Evolutionary conservation across 1,284 basidiomycete genomes (phyloP).

Genomic region (Sparassis latifolia): DNA sequence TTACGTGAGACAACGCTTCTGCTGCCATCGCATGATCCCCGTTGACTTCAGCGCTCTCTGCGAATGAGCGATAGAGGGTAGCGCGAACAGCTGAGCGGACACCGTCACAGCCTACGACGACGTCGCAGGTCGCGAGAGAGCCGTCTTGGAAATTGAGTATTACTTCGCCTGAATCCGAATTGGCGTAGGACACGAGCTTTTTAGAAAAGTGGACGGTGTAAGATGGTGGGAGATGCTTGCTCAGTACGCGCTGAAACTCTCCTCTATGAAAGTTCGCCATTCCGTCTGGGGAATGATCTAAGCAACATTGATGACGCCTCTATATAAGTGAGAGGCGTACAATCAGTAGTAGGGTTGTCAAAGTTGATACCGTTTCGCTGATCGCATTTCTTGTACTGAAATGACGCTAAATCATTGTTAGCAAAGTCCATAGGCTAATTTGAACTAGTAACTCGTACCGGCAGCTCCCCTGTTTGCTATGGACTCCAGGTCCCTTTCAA

Average conservation of each 20-base stretch:
- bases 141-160: constrained; percentile 32
- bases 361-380: constrained; percentile 4
- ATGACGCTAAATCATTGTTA: no score
- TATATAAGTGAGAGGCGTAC: neutral
- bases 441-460: no score
- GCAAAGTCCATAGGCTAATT: no score
- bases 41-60: constrained; percentile 2
- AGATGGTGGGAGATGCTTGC: constrained; percentile 26
- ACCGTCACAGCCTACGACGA: constrained; percentile 41
- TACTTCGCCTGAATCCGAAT: constrained; percentile 8
- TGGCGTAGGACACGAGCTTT: constrained; percentile 27
- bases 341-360: neutral
- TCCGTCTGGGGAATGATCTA: neutral
- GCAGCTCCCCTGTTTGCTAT: no score
- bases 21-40: neutral
- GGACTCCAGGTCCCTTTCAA: constrained; percentile 4
- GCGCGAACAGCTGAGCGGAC: constrained; percentile 40
- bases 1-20: neutral
- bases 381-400: constrained; percentile 6
- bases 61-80: constrained; percentile 18
- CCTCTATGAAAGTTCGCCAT: constrained; percentile 32
- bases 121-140: constrained; percentile 30
- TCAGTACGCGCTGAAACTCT: constrained; percentile 34
- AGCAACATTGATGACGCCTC: no score
- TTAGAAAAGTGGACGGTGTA: constrained; percentile 33